These are phyloP conservation scores for Malbranchea cinnamomea DNA, from an alignment of 2,329 filamentous ascomycete species.

Conservation along the genomic window DNA sequence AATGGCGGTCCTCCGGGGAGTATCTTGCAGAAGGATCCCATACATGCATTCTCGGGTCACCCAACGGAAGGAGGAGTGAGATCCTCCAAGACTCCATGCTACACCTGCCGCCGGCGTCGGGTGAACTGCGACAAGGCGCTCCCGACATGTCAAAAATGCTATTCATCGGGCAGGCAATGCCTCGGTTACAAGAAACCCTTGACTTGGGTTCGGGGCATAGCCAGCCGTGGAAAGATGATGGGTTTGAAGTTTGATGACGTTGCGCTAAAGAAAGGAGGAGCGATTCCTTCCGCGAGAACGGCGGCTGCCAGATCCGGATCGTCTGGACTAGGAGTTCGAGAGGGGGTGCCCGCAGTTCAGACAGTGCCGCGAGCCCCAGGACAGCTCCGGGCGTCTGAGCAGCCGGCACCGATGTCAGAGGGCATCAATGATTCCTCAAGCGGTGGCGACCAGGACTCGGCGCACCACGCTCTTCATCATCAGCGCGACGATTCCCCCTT, in stretches of 20 bases:
- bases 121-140: constrained; percentile 29
- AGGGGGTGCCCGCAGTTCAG: too few species aligned
- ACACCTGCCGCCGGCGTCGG: constrained; percentile 30
- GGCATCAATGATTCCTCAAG: too few species aligned
- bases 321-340: too few species aligned
- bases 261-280: too few species aligned
- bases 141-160: constrained; percentile 28
- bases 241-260: constrained; percentile 34
- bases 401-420: too few species aligned
- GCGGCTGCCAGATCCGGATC: too few species aligned
- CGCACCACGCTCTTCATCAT: too few species aligned
- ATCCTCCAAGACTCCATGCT: constrained; percentile 14
- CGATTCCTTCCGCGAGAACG: too few species aligned
- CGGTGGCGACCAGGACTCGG: too few species aligned
- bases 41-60: neutral
- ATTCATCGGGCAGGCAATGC: constrained; percentile 28
- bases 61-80: neutral
- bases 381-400: neutral
- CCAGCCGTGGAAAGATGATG: constrained; percentile 35
- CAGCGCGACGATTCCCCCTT: too few species aligned
- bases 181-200: constrained; percentile 29
- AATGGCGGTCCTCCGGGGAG: neutral
- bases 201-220: constrained; percentile 29
- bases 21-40: neutral
- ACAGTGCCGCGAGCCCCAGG: too few species aligned